These are phyloP conservation scores for Coemansia sp. DNA, from an alignment of 192 early-diverging fungal species.

Conservation along the genomic window DNA sequence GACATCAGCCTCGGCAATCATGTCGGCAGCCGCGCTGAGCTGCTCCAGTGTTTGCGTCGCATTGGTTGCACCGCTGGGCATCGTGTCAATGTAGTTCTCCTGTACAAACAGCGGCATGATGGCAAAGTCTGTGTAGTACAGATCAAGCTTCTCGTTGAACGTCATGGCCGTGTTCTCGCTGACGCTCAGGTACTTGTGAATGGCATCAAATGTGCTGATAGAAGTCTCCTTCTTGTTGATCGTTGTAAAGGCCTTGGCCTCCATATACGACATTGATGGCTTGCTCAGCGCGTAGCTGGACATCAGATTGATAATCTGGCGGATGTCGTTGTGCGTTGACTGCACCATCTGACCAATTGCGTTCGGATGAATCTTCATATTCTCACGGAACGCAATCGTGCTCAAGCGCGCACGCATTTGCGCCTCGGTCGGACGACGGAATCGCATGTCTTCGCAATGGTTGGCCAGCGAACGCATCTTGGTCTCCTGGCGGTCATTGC, in stretches of 20 bases:
- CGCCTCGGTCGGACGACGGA: conserved; percentile 67
- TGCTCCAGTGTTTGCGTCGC: conserved; percentile 55
- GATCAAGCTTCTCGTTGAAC: conserved; percentile 76
- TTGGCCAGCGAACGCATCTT: conserved; percentile 83
- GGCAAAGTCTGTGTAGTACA: conserved; percentile 88
- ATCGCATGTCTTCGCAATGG: conserved; percentile 80
- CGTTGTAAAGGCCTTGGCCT: conserved; percentile 60
- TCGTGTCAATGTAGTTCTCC: conserved; percentile 83
- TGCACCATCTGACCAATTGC: conserved; percentile 77
- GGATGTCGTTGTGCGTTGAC: conserved; percentile 85
- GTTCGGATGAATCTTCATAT: conserved; percentile 69
- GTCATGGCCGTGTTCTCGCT: conserved; percentile 47
- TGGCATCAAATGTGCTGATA: conserved; percentile 73
- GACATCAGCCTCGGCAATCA: conserved; percentile 81
- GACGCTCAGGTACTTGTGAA: conserved; percentile 59
- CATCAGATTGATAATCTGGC: conserved; percentile 92
- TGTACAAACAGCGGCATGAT: conserved; percentile 92
- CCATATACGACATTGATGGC: conserved; percentile 70
- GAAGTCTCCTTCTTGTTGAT: conserved; percentile 61
- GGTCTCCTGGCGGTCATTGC: conserved; percentile 85
- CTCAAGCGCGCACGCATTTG: conserved; percentile 73
- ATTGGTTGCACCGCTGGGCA: conserved; percentile 53
- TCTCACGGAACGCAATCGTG: conserved; percentile 77
- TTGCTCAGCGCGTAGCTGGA: conserved; percentile 81
- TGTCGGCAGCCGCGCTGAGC: conserved; percentile 79